These are phyloP conservation scores for Rhynchosporium agropyri DNA, from an alignment of 2,329 filamentous ascomycete species.

Conservation along the genomic window DNA sequence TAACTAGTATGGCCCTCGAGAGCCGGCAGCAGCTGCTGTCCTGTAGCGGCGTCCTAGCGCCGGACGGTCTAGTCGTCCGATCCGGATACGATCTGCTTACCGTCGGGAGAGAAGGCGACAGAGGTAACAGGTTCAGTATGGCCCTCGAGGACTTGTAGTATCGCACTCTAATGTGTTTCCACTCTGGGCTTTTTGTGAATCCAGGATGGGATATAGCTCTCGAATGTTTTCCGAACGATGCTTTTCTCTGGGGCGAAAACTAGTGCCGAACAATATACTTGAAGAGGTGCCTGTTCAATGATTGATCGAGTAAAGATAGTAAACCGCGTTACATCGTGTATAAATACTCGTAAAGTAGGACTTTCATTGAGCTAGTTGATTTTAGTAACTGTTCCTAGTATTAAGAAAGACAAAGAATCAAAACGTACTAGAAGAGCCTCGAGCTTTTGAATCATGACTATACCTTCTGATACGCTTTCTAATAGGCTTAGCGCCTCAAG, in stretches of 20 bases:
- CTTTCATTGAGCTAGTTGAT: conserved; percentile 8
- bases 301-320: conserved; percentile 18
- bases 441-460: conserved; percentile 33
- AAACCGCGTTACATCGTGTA: conserved; percentile 31
- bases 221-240: conserved; percentile 31
- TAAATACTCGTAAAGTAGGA: conserved; percentile 18
- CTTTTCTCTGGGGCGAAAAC: conserved; percentile 41
- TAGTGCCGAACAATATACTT: conserved; percentile 27
- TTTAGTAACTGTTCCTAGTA: conserved; percentile 10
- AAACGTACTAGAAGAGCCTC: conserved; percentile 26
- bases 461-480: conserved; percentile 26
- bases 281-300: conserved; percentile 1
- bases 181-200: conserved; percentile 21
- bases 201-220: conserved; percentile 11
- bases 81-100: conserved; percentile 7
- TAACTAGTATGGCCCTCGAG: background rate
- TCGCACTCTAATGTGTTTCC: conserved; percentile 17
- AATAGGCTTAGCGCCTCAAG: conserved; percentile 35
- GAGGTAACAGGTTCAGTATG: background rate
- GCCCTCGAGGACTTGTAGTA: conserved; percentile 10
- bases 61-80: conserved; percentile 9
- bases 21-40: too few species aligned
- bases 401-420: conserved; percentile 36
- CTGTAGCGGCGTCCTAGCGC: too few species aligned
- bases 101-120: conserved; percentile 21